Evolutionary conservation across 345 rosid species (phyloP).

Genomic region (Pistacia integerrima): DNA sequence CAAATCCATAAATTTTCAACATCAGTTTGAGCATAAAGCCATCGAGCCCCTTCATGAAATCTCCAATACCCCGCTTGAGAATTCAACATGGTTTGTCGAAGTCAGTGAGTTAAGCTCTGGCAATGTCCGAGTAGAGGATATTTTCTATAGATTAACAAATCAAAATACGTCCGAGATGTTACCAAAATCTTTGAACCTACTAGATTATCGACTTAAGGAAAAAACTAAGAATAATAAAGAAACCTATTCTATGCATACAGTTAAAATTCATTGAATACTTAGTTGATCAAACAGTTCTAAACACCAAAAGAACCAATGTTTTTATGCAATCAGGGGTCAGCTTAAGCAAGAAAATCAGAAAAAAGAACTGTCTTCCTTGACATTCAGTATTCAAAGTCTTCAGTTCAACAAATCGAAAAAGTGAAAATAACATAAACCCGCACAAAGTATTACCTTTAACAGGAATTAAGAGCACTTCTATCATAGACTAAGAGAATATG

Average conservation of each 20-base stretch:
- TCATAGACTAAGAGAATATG: neutral
- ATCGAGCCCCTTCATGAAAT: too few relatives aligned
- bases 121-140: too few relatives aligned
- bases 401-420: conserved; percentile 1
- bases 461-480: neutral
- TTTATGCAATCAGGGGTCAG: neutral
- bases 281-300: neutral
- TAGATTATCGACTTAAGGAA: too few relatives aligned
- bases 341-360: neutral
- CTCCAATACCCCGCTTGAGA: too few relatives aligned
- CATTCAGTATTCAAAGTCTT: neutral
- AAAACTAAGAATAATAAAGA: neutral
- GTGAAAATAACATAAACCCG: neutral
- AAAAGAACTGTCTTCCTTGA: neutral
- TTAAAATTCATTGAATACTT: neutral
- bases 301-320: neutral
- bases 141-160: too few relatives aligned
- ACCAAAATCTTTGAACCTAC: too few relatives aligned
- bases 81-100: too few relatives aligned
- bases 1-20: too few relatives aligned
- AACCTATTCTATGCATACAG: neutral
- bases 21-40: neutral
- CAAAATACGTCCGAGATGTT: too few relatives aligned
- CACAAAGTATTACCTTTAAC: neutral
- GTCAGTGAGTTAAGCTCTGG: too few relatives aligned